A percentile compares a stretch with the other conserved stretches of the same genome.
phyloP scores from a whole-genome alignment of 305 asterid genomes.

The Fraxinus dipetala region DNA sequence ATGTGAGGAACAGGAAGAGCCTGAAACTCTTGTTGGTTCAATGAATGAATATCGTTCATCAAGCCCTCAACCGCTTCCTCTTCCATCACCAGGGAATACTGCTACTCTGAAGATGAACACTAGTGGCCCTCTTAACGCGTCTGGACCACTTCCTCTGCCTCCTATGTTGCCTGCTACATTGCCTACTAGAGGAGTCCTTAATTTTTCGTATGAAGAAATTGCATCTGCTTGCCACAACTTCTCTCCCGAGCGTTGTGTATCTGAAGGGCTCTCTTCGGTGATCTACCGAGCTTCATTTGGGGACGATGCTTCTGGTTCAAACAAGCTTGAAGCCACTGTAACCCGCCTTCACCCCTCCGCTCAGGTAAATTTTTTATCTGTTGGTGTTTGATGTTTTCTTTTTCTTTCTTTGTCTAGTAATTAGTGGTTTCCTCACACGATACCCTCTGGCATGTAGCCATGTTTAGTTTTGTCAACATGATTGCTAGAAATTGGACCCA shows the following conservation, averaged over 20 bases:
- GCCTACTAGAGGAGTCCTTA: slow-evolving; percentile 41
- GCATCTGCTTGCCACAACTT: slow-evolving; percentile 92
- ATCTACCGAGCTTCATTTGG: slow-evolving; percentile 84
- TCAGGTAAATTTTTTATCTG: slow-evolving; percentile 46
- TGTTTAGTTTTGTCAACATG: no score
- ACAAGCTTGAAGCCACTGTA: slow-evolving; percentile 83
- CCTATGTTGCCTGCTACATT: slow-evolving; percentile 55
- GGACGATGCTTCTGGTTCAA: slow-evolving; percentile 59
- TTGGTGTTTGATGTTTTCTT: no score
- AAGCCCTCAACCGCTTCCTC: slow-evolving; percentile 94
- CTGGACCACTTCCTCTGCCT: slow-evolving; percentile 92
- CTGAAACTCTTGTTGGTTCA: slow-evolving; percentile 59
- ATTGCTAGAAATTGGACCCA: no score
- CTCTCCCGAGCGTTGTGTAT: slow-evolving; percentile 84
- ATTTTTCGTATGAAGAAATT: slow-evolving; percentile 72
- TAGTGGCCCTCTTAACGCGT: slow-evolving; percentile 67
- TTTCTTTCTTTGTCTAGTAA: no score
- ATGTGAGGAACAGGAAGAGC: slow-evolving; percentile 69
- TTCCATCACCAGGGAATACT: slow-evolving; percentile 66
- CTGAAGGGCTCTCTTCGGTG: slow-evolving; percentile 91
- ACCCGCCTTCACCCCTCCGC: slow-evolving; percentile 76
- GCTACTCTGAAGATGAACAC: slow-evolving; percentile 52
- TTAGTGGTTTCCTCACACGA: no score
- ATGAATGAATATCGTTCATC: slow-evolving; percentile 65
- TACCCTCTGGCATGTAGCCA: no score